phyloP scores from a whole-genome alignment of 345 rosid genomes.

The Syzygium aqueum region DNA sequence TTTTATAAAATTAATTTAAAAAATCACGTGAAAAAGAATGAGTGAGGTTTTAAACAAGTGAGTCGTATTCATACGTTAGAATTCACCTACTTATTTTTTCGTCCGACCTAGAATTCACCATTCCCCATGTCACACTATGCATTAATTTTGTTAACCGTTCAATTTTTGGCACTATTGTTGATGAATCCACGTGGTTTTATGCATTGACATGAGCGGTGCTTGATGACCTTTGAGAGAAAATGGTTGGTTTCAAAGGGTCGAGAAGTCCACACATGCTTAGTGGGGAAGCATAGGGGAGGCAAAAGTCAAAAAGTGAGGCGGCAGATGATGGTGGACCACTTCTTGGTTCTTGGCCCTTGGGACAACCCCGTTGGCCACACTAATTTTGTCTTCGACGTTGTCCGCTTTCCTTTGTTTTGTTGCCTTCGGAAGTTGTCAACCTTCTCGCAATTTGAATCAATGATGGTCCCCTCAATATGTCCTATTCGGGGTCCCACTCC shows the following conservation, averaged over 20 bases:
- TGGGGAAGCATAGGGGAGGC: slow-evolving; percentile 1
- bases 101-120: not conserved
- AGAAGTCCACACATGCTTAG: not conserved
- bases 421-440: not conserved
- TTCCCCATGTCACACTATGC: not conserved
- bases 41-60: not conserved
- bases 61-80: not conserved
- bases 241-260: not conserved
- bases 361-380: not conserved
- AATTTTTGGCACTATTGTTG: not conserved
- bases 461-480: not conserved
- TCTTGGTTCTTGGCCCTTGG: not conserved
- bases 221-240: not conserved
- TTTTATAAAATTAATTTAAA: not conserved
- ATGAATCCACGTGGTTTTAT: not conserved
- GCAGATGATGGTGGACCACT: not conserved
- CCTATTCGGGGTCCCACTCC: not conserved
- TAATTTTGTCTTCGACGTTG: not conserved
- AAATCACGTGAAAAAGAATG: not conserved
- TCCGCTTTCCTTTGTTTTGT: not conserved
- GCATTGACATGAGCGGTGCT: not conserved
- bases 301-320: slow-evolving; percentile 42
- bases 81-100: not conserved
- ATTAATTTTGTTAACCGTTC: not conserved
- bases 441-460: not conserved